Evolutionary conservation across 495 filamentous ascomycete species (phyloP).

Genomic region (Niebla homalea): DNA sequence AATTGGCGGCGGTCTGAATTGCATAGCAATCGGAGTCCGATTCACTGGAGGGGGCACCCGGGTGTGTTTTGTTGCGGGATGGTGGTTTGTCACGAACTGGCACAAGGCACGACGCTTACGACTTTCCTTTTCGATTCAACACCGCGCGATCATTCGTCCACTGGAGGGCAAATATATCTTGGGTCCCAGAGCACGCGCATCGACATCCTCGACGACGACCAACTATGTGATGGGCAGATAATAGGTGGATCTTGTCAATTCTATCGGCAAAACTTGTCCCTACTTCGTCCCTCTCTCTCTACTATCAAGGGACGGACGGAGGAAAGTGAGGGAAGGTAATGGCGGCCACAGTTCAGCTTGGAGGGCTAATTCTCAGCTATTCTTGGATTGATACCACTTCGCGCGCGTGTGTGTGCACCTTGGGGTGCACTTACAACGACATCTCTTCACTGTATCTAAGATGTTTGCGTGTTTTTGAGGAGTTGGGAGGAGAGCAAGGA

Average conservation of each 20-base stretch:
- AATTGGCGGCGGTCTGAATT: conserved; percentile 13
- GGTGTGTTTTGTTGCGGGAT: too few relatives aligned
- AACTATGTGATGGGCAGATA: too few relatives aligned
- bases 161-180: too few relatives aligned
- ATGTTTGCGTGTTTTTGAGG: background rate
- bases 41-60: too few relatives aligned
- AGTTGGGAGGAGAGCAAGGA: background rate
- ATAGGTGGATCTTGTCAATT: too few relatives aligned
- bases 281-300: too few relatives aligned
- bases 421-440: background rate
- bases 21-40: conserved; percentile 13
- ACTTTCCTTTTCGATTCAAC: background rate
- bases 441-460: background rate
- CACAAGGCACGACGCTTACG: background rate
- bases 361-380: background rate
- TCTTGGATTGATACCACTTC: conserved; percentile 6
- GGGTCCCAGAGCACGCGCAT: too few relatives aligned
- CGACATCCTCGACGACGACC: too few relatives aligned
- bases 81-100: too few relatives aligned
- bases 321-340: background rate
- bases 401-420: background rate
- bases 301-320: background rate
- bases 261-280: too few relatives aligned
- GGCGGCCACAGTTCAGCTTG: background rate
- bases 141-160: too few relatives aligned